Evolutionary conservation across 2,329 filamentous ascomycete genomes (phyloP).

Genomic region (Curvularia lunata): DNA sequence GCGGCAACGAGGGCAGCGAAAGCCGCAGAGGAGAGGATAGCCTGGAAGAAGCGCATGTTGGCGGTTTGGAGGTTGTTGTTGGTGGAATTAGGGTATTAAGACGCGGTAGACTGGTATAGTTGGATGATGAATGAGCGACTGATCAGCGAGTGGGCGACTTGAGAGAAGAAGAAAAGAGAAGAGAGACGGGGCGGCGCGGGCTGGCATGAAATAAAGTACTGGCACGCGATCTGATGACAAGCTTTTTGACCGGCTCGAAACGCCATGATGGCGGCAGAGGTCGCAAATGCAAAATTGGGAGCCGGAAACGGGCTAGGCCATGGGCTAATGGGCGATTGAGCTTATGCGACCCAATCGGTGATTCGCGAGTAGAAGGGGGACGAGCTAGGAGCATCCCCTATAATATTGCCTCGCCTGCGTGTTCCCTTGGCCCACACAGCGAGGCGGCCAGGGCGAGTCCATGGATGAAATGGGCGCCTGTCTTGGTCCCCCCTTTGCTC

Average conservation of each 20-base stretch:
- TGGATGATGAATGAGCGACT: slow-evolving; percentile 40
- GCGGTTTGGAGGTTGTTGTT: slow-evolving; percentile 16
- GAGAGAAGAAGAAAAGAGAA: slow-evolving; percentile 25
- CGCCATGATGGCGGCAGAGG: slow-evolving; percentile 42
- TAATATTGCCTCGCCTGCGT: slow-evolving; percentile 25
- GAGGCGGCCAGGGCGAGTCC: slow-evolving; percentile 14
- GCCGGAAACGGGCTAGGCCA: slow-evolving; percentile 28
- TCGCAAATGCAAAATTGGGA: slow-evolving; percentile 43
- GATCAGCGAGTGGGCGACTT: slow-evolving; percentile 29
- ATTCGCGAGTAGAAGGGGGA: slow-evolving; percentile 17
- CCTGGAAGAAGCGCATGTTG: slow-evolving; percentile 60
- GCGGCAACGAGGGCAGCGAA: slow-evolving; percentile 53
- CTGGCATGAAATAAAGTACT: slow-evolving; percentile 25
- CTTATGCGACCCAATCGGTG: slow-evolving; percentile 34
- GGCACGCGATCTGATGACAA: slow-evolving; percentile 23
- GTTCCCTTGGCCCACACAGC: slow-evolving; percentile 18
- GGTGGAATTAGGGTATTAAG: slow-evolving; percentile 24
- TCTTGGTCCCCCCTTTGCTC: slow-evolving; percentile 13
- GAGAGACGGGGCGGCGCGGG: slow-evolving; percentile 12
- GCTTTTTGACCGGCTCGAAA: slow-evolving; percentile 18
- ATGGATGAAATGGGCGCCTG: not conserved
- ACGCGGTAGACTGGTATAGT: slow-evolving; percentile 24
- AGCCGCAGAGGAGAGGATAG: slow-evolving; percentile 54
- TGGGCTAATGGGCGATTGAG: slow-evolving; percentile 30
- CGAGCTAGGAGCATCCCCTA: slow-evolving; percentile 27